These are phyloP conservation scores for Lentinula sp. DNA, from an alignment of 768 basidiomycete genomes.

Conservation along the genomic window DNA sequence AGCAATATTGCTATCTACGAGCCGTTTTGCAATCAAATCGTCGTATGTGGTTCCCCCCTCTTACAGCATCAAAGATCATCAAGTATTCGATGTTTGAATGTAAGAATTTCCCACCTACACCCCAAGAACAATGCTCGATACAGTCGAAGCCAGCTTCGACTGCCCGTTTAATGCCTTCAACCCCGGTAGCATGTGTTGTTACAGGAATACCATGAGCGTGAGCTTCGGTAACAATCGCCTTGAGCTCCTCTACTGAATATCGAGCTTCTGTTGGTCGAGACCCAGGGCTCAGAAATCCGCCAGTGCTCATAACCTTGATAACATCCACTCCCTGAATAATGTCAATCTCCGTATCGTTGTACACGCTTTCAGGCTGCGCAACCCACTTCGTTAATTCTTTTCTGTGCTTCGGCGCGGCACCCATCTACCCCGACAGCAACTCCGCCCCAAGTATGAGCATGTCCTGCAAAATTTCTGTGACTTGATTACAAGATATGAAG, in stretches of 20 bases:
- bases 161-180: conserved; percentile 1
- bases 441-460: conserved; percentile 5
- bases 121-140: conserved; percentile 5
- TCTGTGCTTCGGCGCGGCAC: background rate
- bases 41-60: conserved; percentile 2
- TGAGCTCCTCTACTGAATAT: conserved; percentile 5
- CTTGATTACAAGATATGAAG: background rate
- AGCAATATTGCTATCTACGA: background rate
- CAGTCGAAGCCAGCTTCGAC: conserved; percentile 5
- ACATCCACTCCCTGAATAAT: background rate
- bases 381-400: background rate
- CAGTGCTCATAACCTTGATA: conserved; percentile 3
- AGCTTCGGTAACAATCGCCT: background rate
- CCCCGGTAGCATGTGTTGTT: conserved; percentile 5
- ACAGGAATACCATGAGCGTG: conserved; percentile 1
- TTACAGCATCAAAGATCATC: background rate
- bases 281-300: conserved; percentile 3
- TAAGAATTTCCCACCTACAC: background rate
- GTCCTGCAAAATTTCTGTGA: background rate
- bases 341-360: background rate
- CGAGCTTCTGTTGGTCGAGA: background rate
- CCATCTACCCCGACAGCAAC: conserved; percentile 2
- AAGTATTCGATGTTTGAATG: background rate
- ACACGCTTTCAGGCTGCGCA: background rate
- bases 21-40: background rate